Base-by-base conservation (phyloP, 2,329 filamentous ascomycete genomes). In the Xylaria sp. region DNA sequence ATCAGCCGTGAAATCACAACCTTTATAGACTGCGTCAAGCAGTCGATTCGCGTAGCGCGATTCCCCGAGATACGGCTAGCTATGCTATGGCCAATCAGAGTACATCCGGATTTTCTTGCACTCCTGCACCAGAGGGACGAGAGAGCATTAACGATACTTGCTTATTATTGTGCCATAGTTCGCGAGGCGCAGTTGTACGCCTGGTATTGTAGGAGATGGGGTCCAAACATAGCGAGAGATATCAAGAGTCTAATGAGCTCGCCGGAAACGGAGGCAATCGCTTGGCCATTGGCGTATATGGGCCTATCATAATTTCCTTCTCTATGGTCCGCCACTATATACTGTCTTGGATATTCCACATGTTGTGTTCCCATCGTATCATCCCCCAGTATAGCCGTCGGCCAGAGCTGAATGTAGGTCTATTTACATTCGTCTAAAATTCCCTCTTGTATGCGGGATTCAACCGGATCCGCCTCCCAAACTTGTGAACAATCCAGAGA, bases 141-240 rank as follows among this genome's bases (percentile, higher is more conserved):
- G 37, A 33, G 23, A 53, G 49, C 49, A 21, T 7, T 53, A 15
- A 13, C 49, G 11, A 21, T 53, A 31, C 49, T 53, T 53, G 49
- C 49, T 21, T 53, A 53, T 33, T 53, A 53, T 10, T 53, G 49
- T 33, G 49, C 49, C 5, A 53, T 53, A 41, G 9, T 53, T 41
- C 49, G 41, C n/a, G 49, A 53, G 49, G 37, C 35, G 10, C 49
- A 53, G 17, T 7, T 9, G 15, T 25, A 53, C 9, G 49, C 49
- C 17, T 53, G 49, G 49, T 53, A 41, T n/a, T 53, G 49, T n/a
- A 41, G 8, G 17, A 41, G 37, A 53, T 53, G 49, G 49, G 49
- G 49, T 19, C 3, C n/a, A 31, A 41, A 41, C 41, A 13, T 53
- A 41, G 49, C 49, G 11, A 53, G 15, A 33, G 49, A 53, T 31